Conservation (phyloP, 306 rosid species). For the Elaeagnus macrophylla region DNA sequence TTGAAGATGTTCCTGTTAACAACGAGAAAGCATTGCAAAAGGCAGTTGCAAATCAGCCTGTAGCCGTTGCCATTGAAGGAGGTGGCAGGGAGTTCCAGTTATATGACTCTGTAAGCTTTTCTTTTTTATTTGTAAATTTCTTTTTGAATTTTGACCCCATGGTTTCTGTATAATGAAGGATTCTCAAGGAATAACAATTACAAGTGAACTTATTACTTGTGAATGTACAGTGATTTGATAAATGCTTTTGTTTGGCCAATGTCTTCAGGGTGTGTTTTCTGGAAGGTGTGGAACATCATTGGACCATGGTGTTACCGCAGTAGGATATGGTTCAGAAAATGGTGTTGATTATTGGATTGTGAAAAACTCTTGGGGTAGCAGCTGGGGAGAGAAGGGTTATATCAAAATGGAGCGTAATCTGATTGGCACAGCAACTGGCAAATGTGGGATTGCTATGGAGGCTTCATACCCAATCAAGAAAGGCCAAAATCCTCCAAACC, state of each 20-base stretch:
- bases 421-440: slow-evolving; percentile 19
- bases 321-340: slow-evolving; percentile 70
- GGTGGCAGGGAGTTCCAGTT: slow-evolving; percentile 73
- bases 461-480: slow-evolving; percentile 69
- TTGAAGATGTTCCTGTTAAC: slow-evolving; percentile 54
- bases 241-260: neutral
- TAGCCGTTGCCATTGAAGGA: slow-evolving; percentile 79
- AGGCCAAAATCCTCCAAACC: slow-evolving; percentile 69
- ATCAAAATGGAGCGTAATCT: slow-evolving; percentile 69
- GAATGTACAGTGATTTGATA: no score
- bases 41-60: slow-evolving; percentile 72
- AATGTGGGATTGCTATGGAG: slow-evolving; percentile 70
- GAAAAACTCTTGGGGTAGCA: slow-evolving; percentile 68
- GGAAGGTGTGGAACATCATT: slow-evolving; percentile 63
- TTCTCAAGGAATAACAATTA: neutral
- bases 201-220: no score
- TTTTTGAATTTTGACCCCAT: neutral
- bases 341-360: slow-evolving; percentile 84
- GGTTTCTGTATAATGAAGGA: neutral
- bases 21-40: slow-evolving; percentile 57
- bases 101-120: slow-evolving; percentile 49
- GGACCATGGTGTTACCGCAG: slow-evolving; percentile 74
- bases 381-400: slow-evolving; percentile 83
- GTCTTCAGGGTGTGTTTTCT: slow-evolving; percentile 59
- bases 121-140: neutral